phyloP scores from a whole-genome alignment of 2,329 filamentous ascomycete genomes.

The Colletotrichum musicola region DNA sequence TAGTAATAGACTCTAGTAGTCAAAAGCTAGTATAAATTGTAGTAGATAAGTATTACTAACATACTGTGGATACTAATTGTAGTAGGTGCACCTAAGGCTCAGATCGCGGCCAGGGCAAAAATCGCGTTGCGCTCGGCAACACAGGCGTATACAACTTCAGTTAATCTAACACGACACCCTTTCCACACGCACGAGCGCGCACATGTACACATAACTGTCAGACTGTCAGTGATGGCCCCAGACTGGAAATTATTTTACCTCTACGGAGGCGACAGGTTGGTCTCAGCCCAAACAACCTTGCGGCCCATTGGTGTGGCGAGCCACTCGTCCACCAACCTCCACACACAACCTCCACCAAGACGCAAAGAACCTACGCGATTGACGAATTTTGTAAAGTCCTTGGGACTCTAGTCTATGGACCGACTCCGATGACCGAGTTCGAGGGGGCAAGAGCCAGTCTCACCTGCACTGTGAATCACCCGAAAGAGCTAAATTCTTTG shows the following conservation, averaged over 20 bases:
- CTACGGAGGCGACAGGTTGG: slow-evolving; percentile 57
- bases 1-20: not conserved
- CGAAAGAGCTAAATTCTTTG: slow-evolving; percentile 71
- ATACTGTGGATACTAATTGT: too few relatives aligned
- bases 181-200: not conserved
- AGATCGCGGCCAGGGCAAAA: too few relatives aligned
- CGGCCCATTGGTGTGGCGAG: not conserved
- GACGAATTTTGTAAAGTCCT: slow-evolving; percentile 53
- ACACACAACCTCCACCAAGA: not conserved
- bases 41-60: too few relatives aligned
- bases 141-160: too few relatives aligned
- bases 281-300: slow-evolving; percentile 18
- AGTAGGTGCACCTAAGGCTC: too few relatives aligned
- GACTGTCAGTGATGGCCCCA: slow-evolving; percentile 20
- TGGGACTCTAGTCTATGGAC: slow-evolving; percentile 75
- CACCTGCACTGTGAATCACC: slow-evolving; percentile 54
- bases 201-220: not conserved
- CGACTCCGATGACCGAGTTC: slow-evolving; percentile 80
- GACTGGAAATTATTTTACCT: slow-evolving; percentile 47
- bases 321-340: not conserved
- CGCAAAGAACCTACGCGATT: not conserved
- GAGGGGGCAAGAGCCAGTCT: slow-evolving; percentile 76
- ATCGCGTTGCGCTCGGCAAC: too few relatives aligned
- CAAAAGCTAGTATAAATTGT: too few relatives aligned
- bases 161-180: not conserved